Percentiles rank a stretch among this genome's conserved stretches.
phyloP scores from a whole-genome alignment of 257 asterid species.

The Penstemon davidsonii region DNA sequence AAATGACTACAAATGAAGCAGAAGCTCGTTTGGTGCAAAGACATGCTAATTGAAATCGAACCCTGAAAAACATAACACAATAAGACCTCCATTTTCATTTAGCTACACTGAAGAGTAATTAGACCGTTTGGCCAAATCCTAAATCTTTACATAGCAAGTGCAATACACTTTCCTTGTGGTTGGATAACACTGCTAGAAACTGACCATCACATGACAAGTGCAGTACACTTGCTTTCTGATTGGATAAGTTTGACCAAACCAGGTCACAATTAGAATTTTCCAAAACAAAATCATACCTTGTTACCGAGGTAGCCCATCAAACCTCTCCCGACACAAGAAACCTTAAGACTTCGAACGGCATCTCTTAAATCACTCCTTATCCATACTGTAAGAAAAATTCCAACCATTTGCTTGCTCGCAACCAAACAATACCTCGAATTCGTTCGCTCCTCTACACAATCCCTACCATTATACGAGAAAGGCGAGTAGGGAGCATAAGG shows the following conservation, averaged over 20 bases:
- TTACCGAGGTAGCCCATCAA: slow-evolving; percentile 99
- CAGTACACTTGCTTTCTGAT: too few relatives aligned
- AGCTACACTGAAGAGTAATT: neutral
- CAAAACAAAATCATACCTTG: slow-evolving; percentile 55
- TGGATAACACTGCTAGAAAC: too few relatives aligned
- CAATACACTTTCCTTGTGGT: too few relatives aligned
- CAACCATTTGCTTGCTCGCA: slow-evolving; percentile 98
- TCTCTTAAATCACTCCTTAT: slow-evolving; percentile 73
- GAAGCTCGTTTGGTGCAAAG: slow-evolving; percentile 96
- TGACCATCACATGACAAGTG: too few relatives aligned
- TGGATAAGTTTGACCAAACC: too few relatives aligned
- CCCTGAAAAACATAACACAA: slow-evolving; percentile 58
- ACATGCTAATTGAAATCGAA: slow-evolving; percentile 96
- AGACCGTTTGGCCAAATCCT: slow-evolving; percentile 19
- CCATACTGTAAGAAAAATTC: slow-evolving; percentile 91
- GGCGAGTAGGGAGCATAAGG: slow-evolving; percentile 58
- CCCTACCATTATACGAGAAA: slow-evolving; percentile 38
- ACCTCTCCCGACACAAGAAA: slow-evolving; percentile 97
- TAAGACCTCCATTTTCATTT: slow-evolving; percentile 18
- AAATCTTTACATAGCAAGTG: too few relatives aligned
- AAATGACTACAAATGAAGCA: slow-evolving; percentile 95
- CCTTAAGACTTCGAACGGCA: slow-evolving; percentile 73
- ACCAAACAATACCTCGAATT: slow-evolving; percentile 76
- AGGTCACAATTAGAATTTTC: too few relatives aligned
- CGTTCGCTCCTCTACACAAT: slow-evolving; percentile 56